Evolutionary conservation across 2,329 filamentous ascomycete species (phyloP), one percentile per base, ranked within the genome.

Genomic region (Ascochyta clinopodiicola): DNA sequence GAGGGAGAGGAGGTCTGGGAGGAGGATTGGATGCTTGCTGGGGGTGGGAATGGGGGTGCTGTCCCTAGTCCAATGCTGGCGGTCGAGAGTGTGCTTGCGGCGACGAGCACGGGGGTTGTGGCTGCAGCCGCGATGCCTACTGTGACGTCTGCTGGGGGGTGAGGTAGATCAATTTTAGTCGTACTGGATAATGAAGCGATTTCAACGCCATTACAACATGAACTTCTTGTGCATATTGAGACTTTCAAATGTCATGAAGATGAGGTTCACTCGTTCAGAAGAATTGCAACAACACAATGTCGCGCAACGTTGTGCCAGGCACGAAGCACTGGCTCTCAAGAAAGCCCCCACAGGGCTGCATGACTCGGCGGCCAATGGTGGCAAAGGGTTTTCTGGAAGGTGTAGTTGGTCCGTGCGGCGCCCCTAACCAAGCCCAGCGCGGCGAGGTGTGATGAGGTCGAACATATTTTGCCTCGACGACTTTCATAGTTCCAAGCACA

Each of bases 1-100:
- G 75, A 74, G 44, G 64, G 63, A 2, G 63, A 62, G 34, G 59
- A 61, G 7, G 72, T 72, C 12, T 74, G 69, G 66, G 68, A 68
- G 38, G 63, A 70, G 8, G 68, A 72, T 21, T 59, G 40, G 62
- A 47, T 15, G 37, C 44, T 22, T 48, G 58, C 3, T 53, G 31
- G 40, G 24, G 13, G 19, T 44, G 17, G 13, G 40, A 36, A 51
- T 48, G 37, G 5, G 37, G 37, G 42, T 34, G 34, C 36, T 17
- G 29, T 19, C 27, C 34, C 31, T 6, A 39, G 13, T 22, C 6
- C n/a, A 19, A 12, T 15, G 36, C 17, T 31, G 31, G 27, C 36
- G 32, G 40, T 35, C 29, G 15, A 36, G 13, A 39, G 2, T 13
- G 6, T 13, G 19, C 9, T 4, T 29, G 25, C 34, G n/a, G 24